Conservation (phyloP, 2,329 filamentous ascomycete species). For the Trichophyton simii region DNA sequence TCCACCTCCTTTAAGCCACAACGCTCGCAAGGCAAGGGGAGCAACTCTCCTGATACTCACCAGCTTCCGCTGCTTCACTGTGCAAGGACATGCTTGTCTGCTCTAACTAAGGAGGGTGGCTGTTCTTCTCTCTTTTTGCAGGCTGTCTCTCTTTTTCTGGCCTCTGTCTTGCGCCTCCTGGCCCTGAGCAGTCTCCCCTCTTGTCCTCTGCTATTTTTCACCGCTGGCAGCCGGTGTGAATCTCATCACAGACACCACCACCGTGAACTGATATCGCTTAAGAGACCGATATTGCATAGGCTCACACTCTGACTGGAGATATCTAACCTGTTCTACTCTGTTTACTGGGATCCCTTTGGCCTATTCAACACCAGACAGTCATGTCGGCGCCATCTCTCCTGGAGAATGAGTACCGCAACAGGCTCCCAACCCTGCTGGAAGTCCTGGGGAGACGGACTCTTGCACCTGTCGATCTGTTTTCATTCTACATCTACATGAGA, state of each 20-base stretch:
- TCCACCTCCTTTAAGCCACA: conserved; percentile 1
- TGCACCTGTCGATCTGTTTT: conserved; percentile 91
- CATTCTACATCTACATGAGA: conserved; percentile 99
- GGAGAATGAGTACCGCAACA: conserved; percentile 52
- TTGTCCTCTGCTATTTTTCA: neutral
- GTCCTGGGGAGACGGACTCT: conserved; percentile 88
- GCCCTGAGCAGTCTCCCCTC: neutral
- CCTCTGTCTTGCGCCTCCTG: neutral
- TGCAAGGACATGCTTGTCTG: neutral
- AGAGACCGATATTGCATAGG: neutral
- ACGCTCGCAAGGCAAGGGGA: neutral
- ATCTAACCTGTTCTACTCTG: neutral
- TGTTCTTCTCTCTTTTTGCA: neutral
- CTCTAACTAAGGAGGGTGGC: neutral
- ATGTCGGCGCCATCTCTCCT: conserved; percentile 17
- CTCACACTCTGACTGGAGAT: neutral
- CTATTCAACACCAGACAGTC: neutral
- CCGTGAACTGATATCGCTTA: neutral
- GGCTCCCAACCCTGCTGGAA: conserved; percentile 88
- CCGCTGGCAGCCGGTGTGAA: neutral
- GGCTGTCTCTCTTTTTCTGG: neutral
- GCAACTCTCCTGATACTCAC: neutral
- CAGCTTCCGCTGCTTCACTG: neutral
- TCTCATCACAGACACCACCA: neutral
- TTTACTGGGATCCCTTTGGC: neutral